Evolutionary conservation across 1,284 basidiomycete genomes (phyloP).

Genomic region (Malassezia arunalokei): DNA sequence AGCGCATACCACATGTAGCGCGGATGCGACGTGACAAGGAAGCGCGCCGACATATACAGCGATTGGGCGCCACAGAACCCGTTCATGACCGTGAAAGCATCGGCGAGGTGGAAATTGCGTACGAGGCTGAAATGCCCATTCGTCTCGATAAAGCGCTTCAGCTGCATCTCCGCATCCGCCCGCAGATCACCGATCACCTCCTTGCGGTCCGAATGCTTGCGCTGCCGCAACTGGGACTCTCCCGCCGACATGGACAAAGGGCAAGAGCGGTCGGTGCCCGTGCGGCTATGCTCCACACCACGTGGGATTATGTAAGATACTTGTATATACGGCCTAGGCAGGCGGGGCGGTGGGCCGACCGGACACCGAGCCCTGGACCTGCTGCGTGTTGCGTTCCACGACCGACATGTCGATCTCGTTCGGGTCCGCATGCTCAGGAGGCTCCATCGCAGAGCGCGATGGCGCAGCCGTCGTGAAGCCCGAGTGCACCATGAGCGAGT

Average conservation of each 20-base stretch:
- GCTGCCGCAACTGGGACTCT: slow-evolving; percentile 1
- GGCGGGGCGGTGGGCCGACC: too few relatives aligned
- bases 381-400: slow-evolving; percentile 6
- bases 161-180: slow-evolving; percentile 15
- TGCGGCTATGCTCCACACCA: not conserved
- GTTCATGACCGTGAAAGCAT: slow-evolving; percentile 98
- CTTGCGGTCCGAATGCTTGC: not conserved
- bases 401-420: slow-evolving; percentile 8
- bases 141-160: slow-evolving; percentile 41
- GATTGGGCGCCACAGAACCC: slow-evolving; percentile 96
- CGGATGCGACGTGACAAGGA: slow-evolving; percentile 66
- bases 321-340: too few relatives aligned
- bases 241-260: not conserved
- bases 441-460: slow-evolving; percentile 3
- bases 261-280: not conserved
- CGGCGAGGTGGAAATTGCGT: slow-evolving; percentile 84
- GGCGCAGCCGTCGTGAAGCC: slow-evolving; percentile 12
- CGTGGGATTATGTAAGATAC: too few relatives aligned
- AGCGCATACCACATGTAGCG: slow-evolving; percentile 58
- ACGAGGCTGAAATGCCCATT: slow-evolving; percentile 44
- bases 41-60: slow-evolving; percentile 79
- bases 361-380: not conserved
- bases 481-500: slow-evolving; percentile 11
- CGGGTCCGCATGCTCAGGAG: not conserved
- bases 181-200: not conserved